A percentile compares a stretch with the other conserved stretches of the same genome.
Evolutionary conservation across 106 monocot species (phyloP).

Genomic region (Allium sativum): DNA sequence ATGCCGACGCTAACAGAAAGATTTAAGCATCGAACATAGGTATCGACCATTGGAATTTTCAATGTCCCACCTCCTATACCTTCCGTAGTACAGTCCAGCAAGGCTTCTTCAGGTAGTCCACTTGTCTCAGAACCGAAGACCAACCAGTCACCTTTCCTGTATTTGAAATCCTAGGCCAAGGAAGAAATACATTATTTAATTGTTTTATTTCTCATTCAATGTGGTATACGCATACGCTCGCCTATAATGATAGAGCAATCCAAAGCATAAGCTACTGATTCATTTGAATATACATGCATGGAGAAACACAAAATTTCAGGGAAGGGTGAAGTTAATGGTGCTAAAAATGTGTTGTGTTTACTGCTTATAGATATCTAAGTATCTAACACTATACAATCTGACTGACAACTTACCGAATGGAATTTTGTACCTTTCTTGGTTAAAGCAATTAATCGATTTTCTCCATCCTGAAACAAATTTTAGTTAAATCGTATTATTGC

Average conservation of each 20-base stretch:
- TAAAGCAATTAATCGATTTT: slow-evolving; percentile 78
- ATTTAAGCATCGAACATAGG: slow-evolving; percentile 89
- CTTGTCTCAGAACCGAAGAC: slow-evolving; percentile 93
- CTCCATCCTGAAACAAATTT: slow-evolving; percentile 39
- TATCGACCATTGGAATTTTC: slow-evolving; percentile 93
- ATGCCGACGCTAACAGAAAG: slow-evolving; percentile 94
- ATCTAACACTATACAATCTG: neutral
- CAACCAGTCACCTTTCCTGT: slow-evolving; percentile 83
- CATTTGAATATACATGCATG: too few relatives aligned
- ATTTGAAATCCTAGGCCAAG: slow-evolving; percentile 55
- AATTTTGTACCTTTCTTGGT: slow-evolving; percentile 69
- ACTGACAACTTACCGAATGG: slow-evolving; percentile 52
- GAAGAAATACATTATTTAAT: neutral
- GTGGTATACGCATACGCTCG: too few relatives aligned
- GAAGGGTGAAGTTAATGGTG: too few relatives aligned
- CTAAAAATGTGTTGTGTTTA: too few relatives aligned
- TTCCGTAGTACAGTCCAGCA: slow-evolving; percentile 58
- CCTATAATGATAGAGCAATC: too few relatives aligned
- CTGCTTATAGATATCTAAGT: neutral
- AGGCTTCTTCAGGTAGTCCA: slow-evolving; percentile 65
- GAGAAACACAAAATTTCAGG: too few relatives aligned
- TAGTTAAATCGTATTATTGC: neutral
- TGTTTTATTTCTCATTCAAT: too few relatives aligned
- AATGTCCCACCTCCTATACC: slow-evolving; percentile 72
- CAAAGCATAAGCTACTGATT: too few relatives aligned